Conservation (phyloP, 2,329 filamentous ascomycete genomes). For the Chaetomiaceae sp. region DNA sequence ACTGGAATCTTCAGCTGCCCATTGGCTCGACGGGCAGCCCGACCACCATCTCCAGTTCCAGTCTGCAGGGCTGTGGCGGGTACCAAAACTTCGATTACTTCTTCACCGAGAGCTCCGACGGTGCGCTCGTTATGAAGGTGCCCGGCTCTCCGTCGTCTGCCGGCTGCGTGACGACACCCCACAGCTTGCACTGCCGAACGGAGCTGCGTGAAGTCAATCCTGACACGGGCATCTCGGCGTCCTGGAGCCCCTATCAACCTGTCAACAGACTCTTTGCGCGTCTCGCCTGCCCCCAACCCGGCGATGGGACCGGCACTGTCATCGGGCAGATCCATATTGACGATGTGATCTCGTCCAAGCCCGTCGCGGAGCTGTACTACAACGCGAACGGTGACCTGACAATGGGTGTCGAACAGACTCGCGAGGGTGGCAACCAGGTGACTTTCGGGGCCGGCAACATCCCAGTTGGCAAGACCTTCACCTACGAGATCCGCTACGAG, state of each 20-base stretch:
- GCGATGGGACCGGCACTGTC: not conserved
- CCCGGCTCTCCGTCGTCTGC: constrained; percentile 1
- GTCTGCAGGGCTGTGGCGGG: constrained; percentile 1
- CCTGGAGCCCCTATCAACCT: not conserved
- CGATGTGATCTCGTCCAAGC: constrained; percentile 3
- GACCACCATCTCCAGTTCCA: not conserved
- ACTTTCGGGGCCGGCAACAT: not conserved
- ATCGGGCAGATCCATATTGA: constrained; percentile 7
- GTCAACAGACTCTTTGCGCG: not conserved
- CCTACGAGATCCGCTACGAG: constrained; percentile 8
- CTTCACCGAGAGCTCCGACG: not conserved
- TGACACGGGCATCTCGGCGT: not conserved
- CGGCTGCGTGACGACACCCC: constrained; percentile 3
- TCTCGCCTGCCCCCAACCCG: not conserved
- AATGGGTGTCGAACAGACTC: constrained; percentile 1
- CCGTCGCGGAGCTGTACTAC: constrained; percentile 3
- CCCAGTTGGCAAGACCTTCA: not conserved
- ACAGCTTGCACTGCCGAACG: constrained; percentile 7
- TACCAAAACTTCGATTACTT: constrained; percentile 3
- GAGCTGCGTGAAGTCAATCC: constrained; percentile 4
- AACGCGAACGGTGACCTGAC: not conserved
- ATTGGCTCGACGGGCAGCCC: not conserved
- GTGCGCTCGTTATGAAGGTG: constrained; percentile 4
- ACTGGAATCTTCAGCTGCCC: constrained; percentile 7
- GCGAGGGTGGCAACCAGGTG: constrained; percentile 2